Evolutionary conservation across 331 rosid genomes (phyloP).

Genomic region (Malus hybrid): DNA sequence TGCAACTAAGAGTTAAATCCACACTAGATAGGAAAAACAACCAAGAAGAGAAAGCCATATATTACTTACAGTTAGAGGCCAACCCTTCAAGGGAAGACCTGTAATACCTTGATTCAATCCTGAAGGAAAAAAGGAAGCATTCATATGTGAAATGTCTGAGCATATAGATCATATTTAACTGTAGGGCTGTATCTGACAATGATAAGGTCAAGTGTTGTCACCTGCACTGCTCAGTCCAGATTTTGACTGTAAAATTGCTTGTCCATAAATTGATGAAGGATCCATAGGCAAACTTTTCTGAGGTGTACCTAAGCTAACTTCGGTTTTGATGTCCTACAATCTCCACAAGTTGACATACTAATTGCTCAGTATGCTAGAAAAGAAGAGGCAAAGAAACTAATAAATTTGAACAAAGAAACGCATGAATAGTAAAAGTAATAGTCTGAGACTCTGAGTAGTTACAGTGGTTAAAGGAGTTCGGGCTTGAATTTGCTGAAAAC

Average conservation of each 20-base stretch:
- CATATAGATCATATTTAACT: neutral
- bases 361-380: slow-evolving; percentile 13
- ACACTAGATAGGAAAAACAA: neutral
- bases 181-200: neutral
- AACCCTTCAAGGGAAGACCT: slow-evolving; percentile 76
- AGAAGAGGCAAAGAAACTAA: slow-evolving; percentile 11
- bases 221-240: slow-evolving; percentile 78
- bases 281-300: slow-evolving; percentile 77
- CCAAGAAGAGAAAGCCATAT: neutral
- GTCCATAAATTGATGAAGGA: slow-evolving; percentile 72
- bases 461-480: slow-evolving; percentile 59
- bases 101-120: slow-evolving; percentile 69
- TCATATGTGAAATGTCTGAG: neutral
- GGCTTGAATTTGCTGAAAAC: slow-evolving; percentile 79
- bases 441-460: slow-evolving; percentile 9
- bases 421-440: slow-evolving; percentile 12
- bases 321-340: slow-evolving; percentile 62
- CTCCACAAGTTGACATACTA: slow-evolving; percentile 4
- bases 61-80: slow-evolving; percentile 84
- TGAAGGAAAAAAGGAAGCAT: slow-evolving; percentile 11
- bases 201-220: slow-evolving; percentile 7
- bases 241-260: slow-evolving; percentile 71
- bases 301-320: slow-evolving; percentile 50
- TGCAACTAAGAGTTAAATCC: neutral
- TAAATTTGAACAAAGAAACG: slow-evolving; percentile 3